Base-by-base conservation (phyloP, 2,329 filamentous ascomycete genomes). In the Neonectria magnoliae region DNA sequence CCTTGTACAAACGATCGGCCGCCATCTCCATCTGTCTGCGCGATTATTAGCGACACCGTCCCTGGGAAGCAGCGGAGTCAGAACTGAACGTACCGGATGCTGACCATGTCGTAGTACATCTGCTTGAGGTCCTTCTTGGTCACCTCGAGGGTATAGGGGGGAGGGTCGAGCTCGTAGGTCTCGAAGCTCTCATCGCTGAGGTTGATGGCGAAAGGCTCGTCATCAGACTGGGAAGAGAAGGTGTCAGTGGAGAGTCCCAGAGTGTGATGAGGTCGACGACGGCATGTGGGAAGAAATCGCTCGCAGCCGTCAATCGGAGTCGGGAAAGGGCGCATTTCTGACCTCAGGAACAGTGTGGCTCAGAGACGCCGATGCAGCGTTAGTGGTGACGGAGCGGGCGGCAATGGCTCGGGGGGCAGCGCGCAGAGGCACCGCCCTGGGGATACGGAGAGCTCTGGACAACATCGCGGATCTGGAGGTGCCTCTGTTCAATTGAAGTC, bases 101-200 rank as follows among this genome's bases (percentile, higher is more conserved):
- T 86, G 60, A 98, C 95, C 96, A 99, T 98, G 82, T 98, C 93
- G 81, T 91, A 91, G 89, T 99, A 99, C 91, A 98, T 98, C 87
- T 97, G 88, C 90, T 97, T 98, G 81, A 99, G 86, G 85, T 98
- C 93, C 84, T 93, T 94, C 91, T 99, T 99, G 78, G 95, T 98
- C 70, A 94, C 93, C 76, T 97, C 87, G 75, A 99, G 85, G 69
- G 93, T 94, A 87, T 98, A 98, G 64, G 93, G 86, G 71, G 96
- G 96, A 75, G 95, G 94, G 84, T 99, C 96, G 79, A 99, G 89
- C 87, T 98, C 94, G 85, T 98, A 99, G 64, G 96, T 98, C 89
- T 99, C 96, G 85, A 98, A 99, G 85, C 93, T 95, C 91, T 98
- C 95, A 81, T 98, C 93, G 81, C 93, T 97, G 81, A 99, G 91